phyloP scores from a whole-genome alignment of 1,284 basidiomycete species.

The Irpex sp. region DNA sequence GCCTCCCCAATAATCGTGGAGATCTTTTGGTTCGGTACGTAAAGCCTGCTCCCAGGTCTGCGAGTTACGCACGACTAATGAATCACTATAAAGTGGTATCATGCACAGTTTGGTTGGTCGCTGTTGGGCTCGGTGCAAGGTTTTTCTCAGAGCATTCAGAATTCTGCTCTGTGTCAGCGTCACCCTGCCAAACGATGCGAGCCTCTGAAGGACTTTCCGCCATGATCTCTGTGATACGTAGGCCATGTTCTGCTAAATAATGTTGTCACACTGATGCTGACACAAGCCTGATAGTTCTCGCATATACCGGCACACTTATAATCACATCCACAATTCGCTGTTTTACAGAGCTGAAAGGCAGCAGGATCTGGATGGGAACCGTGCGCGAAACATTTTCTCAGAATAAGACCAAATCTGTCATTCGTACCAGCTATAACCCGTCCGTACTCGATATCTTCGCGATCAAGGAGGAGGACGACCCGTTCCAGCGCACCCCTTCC shows the following conservation, averaged over 20 bases:
- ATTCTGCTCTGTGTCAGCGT: neutral
- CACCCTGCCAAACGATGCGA: neutral
- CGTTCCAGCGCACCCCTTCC: conserved; percentile 3
- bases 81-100: neutral
- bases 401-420: neutral
- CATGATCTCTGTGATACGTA: conserved; percentile 1
- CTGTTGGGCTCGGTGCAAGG: neutral
- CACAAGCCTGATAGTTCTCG: neutral
- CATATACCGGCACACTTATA: neutral
- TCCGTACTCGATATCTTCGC: neutral
- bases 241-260: neutral
- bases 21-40: conserved; percentile 5
- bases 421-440: neutral
- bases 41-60: too few species aligned
- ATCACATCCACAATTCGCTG: neutral
- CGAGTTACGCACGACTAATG: neutral
- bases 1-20: neutral
- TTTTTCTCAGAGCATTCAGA: neutral
- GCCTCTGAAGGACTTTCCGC: neutral
- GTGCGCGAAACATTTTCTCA: conserved; percentile 4
- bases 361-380: conserved; percentile 2
- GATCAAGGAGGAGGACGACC: conserved; percentile 8
- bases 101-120: neutral
- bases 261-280: neutral
- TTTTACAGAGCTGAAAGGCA: neutral